phyloP scores from a whole-genome alignment of 164 flowering plant genomes.

The Nelumbo lutea region DNA sequence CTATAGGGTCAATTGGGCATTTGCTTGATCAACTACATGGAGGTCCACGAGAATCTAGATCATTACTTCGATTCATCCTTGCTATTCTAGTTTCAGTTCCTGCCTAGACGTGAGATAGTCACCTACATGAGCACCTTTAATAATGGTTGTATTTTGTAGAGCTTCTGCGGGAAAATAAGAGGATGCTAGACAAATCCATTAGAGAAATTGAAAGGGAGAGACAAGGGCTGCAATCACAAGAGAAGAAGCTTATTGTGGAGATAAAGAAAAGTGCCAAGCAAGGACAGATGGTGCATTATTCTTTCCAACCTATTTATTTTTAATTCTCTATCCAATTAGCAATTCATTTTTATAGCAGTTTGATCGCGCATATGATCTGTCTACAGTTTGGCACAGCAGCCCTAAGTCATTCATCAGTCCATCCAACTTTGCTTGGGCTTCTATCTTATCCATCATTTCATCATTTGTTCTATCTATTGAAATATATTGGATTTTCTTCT shows the following conservation, averaged over 20 bases:
- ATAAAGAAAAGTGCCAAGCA: slow-evolving; percentile 96
- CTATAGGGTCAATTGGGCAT: background rate
- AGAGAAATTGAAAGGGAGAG: slow-evolving; percentile 97
- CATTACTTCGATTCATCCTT: background rate
- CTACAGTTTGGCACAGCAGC: background rate
- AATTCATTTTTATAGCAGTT: background rate
- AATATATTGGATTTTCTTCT: background rate
- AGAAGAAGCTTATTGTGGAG: slow-evolving; percentile 88
- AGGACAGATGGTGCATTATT: slow-evolving; percentile 83
- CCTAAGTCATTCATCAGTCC: background rate
- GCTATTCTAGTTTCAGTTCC: background rate
- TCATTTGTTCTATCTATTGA: background rate
- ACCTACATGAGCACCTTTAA: background rate
- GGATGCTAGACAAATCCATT: slow-evolving; percentile 94
- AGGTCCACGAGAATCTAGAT: background rate
- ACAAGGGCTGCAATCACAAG: slow-evolving; percentile 84
- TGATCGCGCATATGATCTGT: background rate
- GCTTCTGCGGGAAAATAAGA: slow-evolving; percentile 90
- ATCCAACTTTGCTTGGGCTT: background rate
- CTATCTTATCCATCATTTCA: no score
- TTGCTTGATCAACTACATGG: background rate
- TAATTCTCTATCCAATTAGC: background rate
- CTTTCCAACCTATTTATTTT: background rate
- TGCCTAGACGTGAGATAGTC: background rate
- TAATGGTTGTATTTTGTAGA: slow-evolving; percentile 35